These are phyloP conservation scores for Phoma sp. DNA, from an alignment of 2,329 filamentous ascomycete species.

Conservation along the genomic window DNA sequence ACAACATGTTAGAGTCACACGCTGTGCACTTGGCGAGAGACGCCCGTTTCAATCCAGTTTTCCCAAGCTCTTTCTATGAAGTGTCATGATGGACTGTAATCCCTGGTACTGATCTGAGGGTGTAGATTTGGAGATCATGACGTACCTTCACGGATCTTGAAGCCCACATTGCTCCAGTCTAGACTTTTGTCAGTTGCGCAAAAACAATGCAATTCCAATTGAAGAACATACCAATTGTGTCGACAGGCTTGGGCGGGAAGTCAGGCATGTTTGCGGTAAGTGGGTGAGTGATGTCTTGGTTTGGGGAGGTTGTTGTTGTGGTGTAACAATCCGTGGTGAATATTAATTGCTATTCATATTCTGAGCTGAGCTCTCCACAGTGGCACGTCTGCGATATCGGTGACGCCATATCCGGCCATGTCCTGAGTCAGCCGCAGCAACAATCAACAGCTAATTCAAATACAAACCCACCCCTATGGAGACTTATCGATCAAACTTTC, in stretches of 20 bases:
- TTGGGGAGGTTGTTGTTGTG: slow-evolving; percentile 8
- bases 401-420: slow-evolving; percentile 29
- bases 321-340: not conserved
- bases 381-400: slow-evolving; percentile 41
- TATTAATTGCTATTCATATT: slow-evolving; percentile 24
- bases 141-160: slow-evolving; percentile 86
- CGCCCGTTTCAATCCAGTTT: not conserved
- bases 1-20: slow-evolving; percentile 7
- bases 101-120: too few species aligned
- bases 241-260: slow-evolving; percentile 74
- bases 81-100: too few species aligned
- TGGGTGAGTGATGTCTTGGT: not conserved
- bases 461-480: slow-evolving; percentile 6
- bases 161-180: slow-evolving; percentile 94
- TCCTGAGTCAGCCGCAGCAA: slow-evolving; percentile 32
- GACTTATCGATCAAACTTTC: not conserved
- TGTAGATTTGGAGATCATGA: not conserved
- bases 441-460: not conserved
- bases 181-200: slow-evolving; percentile 3
- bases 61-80: not conserved
- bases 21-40: not conserved
- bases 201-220: not conserved
- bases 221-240: slow-evolving; percentile 67
- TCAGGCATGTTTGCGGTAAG: slow-evolving; percentile 37
- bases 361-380: slow-evolving; percentile 21